Percentiles rank a stretch among this genome's conserved stretches.
Conservation (phyloP, 768 basidiomycete species). For the Trametes maxima region DNA sequence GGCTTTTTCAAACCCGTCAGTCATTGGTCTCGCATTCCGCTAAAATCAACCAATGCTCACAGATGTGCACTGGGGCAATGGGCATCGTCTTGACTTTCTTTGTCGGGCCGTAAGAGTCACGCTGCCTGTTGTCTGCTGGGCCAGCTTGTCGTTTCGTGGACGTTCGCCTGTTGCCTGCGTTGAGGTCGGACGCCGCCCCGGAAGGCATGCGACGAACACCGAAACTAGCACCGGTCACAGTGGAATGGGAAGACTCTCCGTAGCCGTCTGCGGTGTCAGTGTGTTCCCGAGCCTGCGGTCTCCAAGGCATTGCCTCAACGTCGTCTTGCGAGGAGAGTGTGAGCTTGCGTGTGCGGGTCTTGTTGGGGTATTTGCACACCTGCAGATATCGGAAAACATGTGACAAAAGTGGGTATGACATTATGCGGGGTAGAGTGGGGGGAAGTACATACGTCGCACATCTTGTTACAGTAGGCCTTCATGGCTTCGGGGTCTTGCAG, state of each 20-base stretch:
- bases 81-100: slow-evolving; percentile 13
- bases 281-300: neutral
- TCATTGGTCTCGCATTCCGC: neutral
- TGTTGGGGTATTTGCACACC: slow-evolving; percentile 82
- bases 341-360: slow-evolving; percentile 49
- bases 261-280: neutral
- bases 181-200: neutral
- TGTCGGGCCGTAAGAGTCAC: neutral
- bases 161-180: neutral
- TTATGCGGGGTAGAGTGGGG: neutral
- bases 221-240: neutral
- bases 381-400: slow-evolving; percentile 30
- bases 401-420: neutral
- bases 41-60: slow-evolving; percentile 11
- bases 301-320: slow-evolving; percentile 29
- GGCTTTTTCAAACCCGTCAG: slow-evolving; percentile 7
- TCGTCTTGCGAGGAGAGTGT: slow-evolving; percentile 50
- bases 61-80: slow-evolving; percentile 14
- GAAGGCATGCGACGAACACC: neutral
- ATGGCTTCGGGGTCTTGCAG: slow-evolving; percentile 44
- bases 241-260: neutral
- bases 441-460: slow-evolving; percentile 71
- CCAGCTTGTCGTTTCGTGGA: slow-evolving; percentile 18
- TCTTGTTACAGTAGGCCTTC: slow-evolving; percentile 62
- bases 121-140: slow-evolving; percentile 19